Conservation (phyloP, 495 filamentous ascomycete species). For the Hypoxylon fragiforme region DNA sequence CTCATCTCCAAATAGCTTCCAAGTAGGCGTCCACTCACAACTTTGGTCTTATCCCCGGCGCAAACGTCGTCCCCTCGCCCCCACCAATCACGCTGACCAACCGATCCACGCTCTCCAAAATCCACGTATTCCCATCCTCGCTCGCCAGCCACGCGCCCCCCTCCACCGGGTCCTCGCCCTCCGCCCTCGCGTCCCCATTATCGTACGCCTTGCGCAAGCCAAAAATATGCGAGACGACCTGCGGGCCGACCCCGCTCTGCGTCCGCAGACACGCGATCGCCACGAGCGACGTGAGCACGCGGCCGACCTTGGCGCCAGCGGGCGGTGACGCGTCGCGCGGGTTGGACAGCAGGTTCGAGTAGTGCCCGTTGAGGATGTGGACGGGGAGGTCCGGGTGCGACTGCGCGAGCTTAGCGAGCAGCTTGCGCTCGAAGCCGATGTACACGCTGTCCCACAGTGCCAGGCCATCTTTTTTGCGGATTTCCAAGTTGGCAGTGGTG, state of each 20-base stretch:
- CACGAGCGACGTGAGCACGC: conserved; percentile 67
- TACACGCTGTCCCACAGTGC: conserved; percentile 74
- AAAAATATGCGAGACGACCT: conserved; percentile 76
- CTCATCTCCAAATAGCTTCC: not conserved
- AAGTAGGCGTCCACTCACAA: conserved; percentile 48
- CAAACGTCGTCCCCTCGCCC: conserved; percentile 63
- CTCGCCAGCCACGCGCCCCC: conserved; percentile 66
- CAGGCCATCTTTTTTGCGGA: conserved; percentile 58
- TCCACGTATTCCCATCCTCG: conserved; percentile 74
- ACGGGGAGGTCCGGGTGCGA: conserved; percentile 76
- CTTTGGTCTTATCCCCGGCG: conserved; percentile 54
- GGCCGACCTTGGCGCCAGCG: conserved; percentile 50
- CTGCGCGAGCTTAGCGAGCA: conserved; percentile 64
- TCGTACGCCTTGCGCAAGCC: conserved; percentile 70
- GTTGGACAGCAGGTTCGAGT: conserved; percentile 69
- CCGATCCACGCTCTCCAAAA: conserved; percentile 68
- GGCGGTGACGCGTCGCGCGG: conserved; percentile 41
- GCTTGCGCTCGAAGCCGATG: conserved; percentile 67
- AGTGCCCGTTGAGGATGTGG: conserved; percentile 71
- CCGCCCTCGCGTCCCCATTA: conserved; percentile 60
- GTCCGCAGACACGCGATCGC: conserved; percentile 71
- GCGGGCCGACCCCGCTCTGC: conserved; percentile 77
- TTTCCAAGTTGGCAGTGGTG: conserved; percentile 52
- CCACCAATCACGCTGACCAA: conserved; percentile 66
- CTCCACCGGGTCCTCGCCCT: conserved; percentile 52